Evolutionary conservation across 331 rosid species (phyloP).

Genomic region (Telfairia occidentalis): DNA sequence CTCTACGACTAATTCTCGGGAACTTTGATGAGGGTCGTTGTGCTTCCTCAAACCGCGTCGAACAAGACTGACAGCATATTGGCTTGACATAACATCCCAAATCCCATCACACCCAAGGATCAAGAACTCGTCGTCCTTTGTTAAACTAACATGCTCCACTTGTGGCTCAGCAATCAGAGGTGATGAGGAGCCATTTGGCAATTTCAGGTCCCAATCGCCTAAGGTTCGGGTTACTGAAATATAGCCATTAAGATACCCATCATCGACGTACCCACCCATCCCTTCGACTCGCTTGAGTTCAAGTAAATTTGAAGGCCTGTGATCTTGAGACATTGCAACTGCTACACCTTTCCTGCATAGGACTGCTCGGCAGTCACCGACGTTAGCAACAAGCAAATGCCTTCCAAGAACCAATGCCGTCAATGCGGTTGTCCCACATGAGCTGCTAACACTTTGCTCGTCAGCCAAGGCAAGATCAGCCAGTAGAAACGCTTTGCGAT

Average conservation of each 20-base stretch:
- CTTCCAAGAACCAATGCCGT: slow-evolving; percentile 77
- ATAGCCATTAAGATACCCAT: slow-evolving; percentile 49
- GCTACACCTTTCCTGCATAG: slow-evolving; percentile 80
- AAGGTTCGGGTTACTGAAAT: slow-evolving; percentile 71
- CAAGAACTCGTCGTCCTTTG: slow-evolving; percentile 77
- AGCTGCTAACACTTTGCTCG: slow-evolving; percentile 45
- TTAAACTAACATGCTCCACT: slow-evolving; percentile 40
- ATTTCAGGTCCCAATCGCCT: slow-evolving; percentile 78
- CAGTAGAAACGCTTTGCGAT: slow-evolving; percentile 50
- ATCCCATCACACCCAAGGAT: slow-evolving; percentile 84
- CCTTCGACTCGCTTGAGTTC: slow-evolving; percentile 64
- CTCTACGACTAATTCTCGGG: slow-evolving; percentile 62
- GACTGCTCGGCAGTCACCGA: slow-evolving; percentile 94
- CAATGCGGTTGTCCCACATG: slow-evolving; percentile 84
- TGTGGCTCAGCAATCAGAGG: slow-evolving; percentile 90
- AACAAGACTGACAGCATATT: slow-evolving; percentile 70
- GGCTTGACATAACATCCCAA: slow-evolving; percentile 83
- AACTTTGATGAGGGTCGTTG: slow-evolving; percentile 65
- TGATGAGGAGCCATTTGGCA: slow-evolving; percentile 48
- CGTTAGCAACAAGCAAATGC: slow-evolving; percentile 80
- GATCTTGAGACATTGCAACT: slow-evolving; percentile 74
- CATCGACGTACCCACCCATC: slow-evolving; percentile 43
- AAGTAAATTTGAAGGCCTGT: slow-evolving; percentile 40
- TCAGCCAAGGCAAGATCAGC: slow-evolving; percentile 78
- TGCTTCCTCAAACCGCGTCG: slow-evolving; percentile 77